Evolutionary conservation across 306 rosid species (phyloP).

Genomic region (Quercus robur): DNA sequence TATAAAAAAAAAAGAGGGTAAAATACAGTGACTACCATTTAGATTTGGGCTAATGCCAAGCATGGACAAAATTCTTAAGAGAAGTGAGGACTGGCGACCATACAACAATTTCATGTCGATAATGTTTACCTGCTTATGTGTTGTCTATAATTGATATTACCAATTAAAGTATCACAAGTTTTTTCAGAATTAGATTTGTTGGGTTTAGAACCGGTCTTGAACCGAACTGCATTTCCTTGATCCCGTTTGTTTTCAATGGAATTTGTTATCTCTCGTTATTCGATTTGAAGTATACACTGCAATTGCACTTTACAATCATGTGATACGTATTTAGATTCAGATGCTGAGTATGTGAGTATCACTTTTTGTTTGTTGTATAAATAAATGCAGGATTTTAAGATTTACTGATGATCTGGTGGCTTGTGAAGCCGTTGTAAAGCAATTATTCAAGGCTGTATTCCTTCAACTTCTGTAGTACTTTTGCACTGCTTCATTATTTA

Average conservation of each 20-base stretch:
- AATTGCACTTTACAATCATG: neutral
- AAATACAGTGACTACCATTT: too few species aligned
- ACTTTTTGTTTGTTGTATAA: slow-evolving; percentile 32
- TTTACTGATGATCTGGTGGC: slow-evolving; percentile 48
- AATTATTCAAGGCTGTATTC: slow-evolving; percentile 26
- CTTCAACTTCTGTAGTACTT: slow-evolving; percentile 39
- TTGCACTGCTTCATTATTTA: slow-evolving; percentile 38
- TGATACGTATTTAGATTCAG: neutral
- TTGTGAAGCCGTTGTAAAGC: slow-evolving; percentile 37
- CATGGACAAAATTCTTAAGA: neutral
- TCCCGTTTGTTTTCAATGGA: neutral
- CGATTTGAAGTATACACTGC: neutral
- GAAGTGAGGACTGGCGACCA: neutral
- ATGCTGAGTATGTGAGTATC: neutral
- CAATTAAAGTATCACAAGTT: neutral
- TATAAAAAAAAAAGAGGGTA: too few species aligned
- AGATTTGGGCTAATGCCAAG: too few species aligned
- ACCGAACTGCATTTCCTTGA: neutral
- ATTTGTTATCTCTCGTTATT: neutral
- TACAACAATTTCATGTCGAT: neutral
- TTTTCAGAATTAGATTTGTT: neutral
- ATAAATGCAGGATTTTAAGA: slow-evolving; percentile 63
- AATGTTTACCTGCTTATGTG: neutral
- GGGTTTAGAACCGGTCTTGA: neutral
- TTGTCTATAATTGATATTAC: neutral